Conservation (phyloP, 2,329 filamentous ascomycete species). For the Claviceps sp. region DNA sequence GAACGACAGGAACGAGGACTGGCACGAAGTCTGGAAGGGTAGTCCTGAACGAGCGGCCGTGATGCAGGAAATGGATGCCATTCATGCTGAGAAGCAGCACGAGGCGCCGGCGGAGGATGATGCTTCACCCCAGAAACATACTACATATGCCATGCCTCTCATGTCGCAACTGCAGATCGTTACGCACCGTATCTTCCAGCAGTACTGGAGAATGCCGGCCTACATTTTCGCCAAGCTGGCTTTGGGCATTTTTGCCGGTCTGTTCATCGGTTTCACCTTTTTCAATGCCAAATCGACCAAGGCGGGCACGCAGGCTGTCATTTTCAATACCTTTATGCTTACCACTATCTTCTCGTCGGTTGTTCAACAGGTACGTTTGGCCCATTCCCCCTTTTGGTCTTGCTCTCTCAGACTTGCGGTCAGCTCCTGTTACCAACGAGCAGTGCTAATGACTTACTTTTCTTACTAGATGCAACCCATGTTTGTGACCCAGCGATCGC, state of each 20-base stretch:
- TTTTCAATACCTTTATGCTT: conserved; percentile 66
- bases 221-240: conserved; percentile 65
- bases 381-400: too few species aligned
- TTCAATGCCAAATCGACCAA: conserved; percentile 39
- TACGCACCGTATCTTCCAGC: conserved; percentile 57
- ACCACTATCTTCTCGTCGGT: conserved; percentile 60
- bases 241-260: conserved; percentile 43
- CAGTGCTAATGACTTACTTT: neutral
- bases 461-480: conserved; percentile 42
- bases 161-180: conserved; percentile 50
- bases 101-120: conserved; percentile 7
- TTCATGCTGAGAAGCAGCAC: conserved; percentile 36
- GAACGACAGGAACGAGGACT: conserved; percentile 36
- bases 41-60: conserved; percentile 38
- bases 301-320: conserved; percentile 60
- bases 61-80: conserved; percentile 47
- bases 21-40: conserved; percentile 53
- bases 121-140: conserved; percentile 19
- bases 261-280: conserved; percentile 70
- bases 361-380: conserved; percentile 38
- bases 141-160: conserved; percentile 72
- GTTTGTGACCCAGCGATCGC: conserved; percentile 57
- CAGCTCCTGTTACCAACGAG: neutral
- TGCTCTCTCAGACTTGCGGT: neutral
- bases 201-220: conserved; percentile 69